Evolutionary conservation across 2,329 filamentous ascomycete species (phyloP), one percentile per base, ranked within the genome.

Genomic region (Penicillium sp.): DNA sequence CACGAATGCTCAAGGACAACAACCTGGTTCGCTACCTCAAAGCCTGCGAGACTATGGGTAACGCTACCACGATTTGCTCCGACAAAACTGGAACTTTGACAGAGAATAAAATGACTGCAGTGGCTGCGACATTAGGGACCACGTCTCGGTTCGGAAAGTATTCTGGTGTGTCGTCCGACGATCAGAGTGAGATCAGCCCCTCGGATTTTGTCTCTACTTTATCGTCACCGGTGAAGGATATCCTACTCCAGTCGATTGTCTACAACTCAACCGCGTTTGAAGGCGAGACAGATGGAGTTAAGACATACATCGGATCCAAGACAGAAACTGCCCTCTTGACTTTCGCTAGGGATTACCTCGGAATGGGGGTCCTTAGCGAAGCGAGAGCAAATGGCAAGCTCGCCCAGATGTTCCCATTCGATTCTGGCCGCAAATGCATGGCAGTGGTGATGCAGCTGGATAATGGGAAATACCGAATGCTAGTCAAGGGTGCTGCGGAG

Each of bases 281-380:
- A 61, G 77, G 78, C 6, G 79, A 83, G 38, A 75, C 80, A 38
- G 76, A 82, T 37, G 82, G 82, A 29, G 72, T 75, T 17, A 69
- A 66, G 32, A 72, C 77, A 0, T 89, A 87, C 57, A 77, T 88
- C 54, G 85, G 85, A 28, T 88, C 85, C 5, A 88, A 88, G 69
- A 89, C 85, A 0, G 85, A 89, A 63, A 87, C 84, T 4, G 85
- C 85, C 21, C 73, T 89, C 12, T 75, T 89, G n/a, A 73, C 75
- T 22, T 87, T 88, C 62, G 82, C 83, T 19, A 76, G 78, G 43
- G 80, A 85, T 43, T 74, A 80, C 60, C 72, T 88, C 13, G 83
- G 76, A 37, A 81, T 88, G 73, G 78, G 77, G 6, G 74, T 77
- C 0, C 69, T 87, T 15, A 71, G 71, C 41, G 75, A 82, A 53